Base-by-base conservation (phyloP, 768 basidiomycete genomes). In the Arthromyces matolae region DNA sequence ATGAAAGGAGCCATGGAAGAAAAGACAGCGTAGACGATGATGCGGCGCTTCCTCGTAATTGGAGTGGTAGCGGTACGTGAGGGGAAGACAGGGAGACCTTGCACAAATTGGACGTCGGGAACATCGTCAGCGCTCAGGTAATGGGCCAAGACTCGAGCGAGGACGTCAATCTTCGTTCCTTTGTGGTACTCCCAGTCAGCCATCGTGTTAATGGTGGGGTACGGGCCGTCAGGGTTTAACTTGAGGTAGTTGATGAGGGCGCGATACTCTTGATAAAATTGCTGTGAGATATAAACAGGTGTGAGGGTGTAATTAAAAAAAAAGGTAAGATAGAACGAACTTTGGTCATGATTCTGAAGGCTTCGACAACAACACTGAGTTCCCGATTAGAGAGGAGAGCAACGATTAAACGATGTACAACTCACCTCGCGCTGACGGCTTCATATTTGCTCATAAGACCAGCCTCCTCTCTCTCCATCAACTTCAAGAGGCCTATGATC, bases 1-100 rank as follows among this genome's bases (percentile, higher is more conserved):
- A 62, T 53, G 4, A 62, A 40, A 0, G 47, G 48, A 0, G 42
- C 45, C 45, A 56, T 50, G 0, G 53, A 58, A 2, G 57, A 36
- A 23, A 60, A 62, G 38, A 60, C 56, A 3, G 47, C 16, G 20
- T 49, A 55, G 2, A 55, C 43, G 5, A 55, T 37, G n/a, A 52
- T 43, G 1, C 33, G 16, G 19, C 45, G 49, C 1, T 3, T 8
- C 9, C 36, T 12, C 35, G 40, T 28, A 9, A 43, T 23, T 3
- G 19, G 34, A 7, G 20, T 10, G 1, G 1, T 20, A 18, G 22
- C 16, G 32, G 35, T 20, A 22, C 3, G 18, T 14, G 37, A 5
- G 13, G 45, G 49, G 32, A 56, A 48, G 9, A 50, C 24, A 8
- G 34, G 32, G 8, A 27, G 8, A 12, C 52, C 49, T 3, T 53